phyloP scores from a whole-genome alignment of 2,329 filamentous ascomycete species.

The Penicillium sp. region DNA sequence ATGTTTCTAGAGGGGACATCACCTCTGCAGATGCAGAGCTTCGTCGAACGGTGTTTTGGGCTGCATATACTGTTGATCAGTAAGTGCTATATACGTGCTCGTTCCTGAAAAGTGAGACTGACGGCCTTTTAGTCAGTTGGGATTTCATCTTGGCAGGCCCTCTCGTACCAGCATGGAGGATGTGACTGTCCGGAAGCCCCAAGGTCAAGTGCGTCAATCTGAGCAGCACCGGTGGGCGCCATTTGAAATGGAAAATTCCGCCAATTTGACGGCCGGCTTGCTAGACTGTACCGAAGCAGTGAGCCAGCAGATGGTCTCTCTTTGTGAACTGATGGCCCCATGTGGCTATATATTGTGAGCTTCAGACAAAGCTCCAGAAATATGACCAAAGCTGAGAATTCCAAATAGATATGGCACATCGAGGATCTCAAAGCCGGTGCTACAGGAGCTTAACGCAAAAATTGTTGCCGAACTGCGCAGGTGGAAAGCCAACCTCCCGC shows the following conservation, averaged over 20 bases:
- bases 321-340: constrained; percentile 36
- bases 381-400: neutral
- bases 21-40: constrained; percentile 22
- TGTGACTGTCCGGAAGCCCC: constrained; percentile 37
- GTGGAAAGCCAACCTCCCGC: constrained; percentile 32
- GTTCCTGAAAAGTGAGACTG: neutral
- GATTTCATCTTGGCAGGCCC: constrained; percentile 41
- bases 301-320: constrained; percentile 21
- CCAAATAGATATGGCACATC: constrained; percentile 15
- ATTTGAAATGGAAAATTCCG: constrained; percentile 15
- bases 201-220: neutral
- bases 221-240: constrained; percentile 22
- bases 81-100: neutral
- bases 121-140: constrained; percentile 26
- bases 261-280: neutral
- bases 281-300: constrained; percentile 7
- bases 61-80: constrained; percentile 34
- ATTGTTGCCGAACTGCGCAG: constrained; percentile 19
- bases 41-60: constrained; percentile 42
- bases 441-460: constrained; percentile 28
- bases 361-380: neutral
- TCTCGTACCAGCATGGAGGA: constrained; percentile 39
- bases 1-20: constrained; percentile 17
- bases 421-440: constrained; percentile 20
- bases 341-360: constrained; percentile 32